phyloP scores from a whole-genome alignment of 148 eudicot genomes.

The Cornus controversa region DNA sequence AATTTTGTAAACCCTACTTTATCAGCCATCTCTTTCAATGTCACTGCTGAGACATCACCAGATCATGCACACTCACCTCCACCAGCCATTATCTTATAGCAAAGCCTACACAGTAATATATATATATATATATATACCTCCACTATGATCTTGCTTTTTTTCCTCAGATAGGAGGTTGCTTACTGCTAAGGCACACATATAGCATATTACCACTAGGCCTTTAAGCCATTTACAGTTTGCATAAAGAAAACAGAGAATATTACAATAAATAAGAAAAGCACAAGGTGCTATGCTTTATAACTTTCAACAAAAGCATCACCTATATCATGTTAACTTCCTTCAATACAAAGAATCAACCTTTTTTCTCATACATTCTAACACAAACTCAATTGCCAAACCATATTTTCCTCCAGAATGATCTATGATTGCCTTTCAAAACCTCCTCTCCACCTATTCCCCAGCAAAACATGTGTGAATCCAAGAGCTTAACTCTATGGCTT shows the following conservation, averaged over 20 bases:
- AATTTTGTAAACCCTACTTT: too few relatives aligned
- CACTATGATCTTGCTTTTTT: too few relatives aligned
- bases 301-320: not conserved
- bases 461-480: not conserved
- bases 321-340: not conserved
- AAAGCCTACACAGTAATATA: too few relatives aligned
- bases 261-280: slow-evolving; percentile 1
- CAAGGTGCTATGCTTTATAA: not conserved
- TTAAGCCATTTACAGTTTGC: too few relatives aligned
- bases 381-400: not conserved
- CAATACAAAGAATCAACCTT: not conserved
- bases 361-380: not conserved
- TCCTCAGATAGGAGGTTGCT: too few relatives aligned
- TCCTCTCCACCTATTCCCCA: not conserved
- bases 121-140: too few relatives aligned
- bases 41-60: too few relatives aligned
- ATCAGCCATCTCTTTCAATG: too few relatives aligned
- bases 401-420: not conserved
- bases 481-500: slow-evolving; percentile 11
- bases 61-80: too few relatives aligned
- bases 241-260: not conserved
- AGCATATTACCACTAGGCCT: too few relatives aligned
- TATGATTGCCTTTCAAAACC: not conserved
- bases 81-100: too few relatives aligned
- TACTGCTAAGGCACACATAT: too few relatives aligned